Conservation (phyloP, 371 early-diverging fungal species). For the Polyrhizophydium stewartii region DNA sequence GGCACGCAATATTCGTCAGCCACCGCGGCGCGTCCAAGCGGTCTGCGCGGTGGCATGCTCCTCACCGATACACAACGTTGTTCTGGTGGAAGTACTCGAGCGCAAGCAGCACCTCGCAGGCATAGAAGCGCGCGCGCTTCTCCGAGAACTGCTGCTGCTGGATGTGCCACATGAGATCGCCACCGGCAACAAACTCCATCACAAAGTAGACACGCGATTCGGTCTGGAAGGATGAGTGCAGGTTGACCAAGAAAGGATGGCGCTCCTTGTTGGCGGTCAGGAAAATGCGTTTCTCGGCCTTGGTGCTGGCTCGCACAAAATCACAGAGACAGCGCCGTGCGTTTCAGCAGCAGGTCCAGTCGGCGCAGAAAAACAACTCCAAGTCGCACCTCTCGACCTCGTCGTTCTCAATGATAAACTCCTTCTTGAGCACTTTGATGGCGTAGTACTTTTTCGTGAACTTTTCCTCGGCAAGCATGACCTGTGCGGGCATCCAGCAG, state of each 20-base stretch:
- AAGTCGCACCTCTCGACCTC: conserved; percentile 70
- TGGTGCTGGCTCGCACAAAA: too few relatives aligned
- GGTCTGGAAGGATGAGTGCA: conserved; percentile 95
- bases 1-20: background rate
- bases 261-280: conserved; percentile 78
- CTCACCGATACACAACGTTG: conserved; percentile 88
- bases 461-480: conserved; percentile 93
- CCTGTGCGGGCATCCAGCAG: conserved; percentile 34
- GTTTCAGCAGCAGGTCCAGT: too few relatives aligned
- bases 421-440: conserved; percentile 97
- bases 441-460: conserved; percentile 75
- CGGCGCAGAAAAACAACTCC: background rate
- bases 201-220: conserved; percentile 93
- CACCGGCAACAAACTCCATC: conserved; percentile 98
- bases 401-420: conserved; percentile 88
- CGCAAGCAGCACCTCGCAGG: conserved; percentile 93
- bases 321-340: background rate
- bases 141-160: conserved; percentile 83
- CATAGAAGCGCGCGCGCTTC: conserved; percentile 92
- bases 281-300: conserved; percentile 92
- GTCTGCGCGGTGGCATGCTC: background rate
- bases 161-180: conserved; percentile 98
- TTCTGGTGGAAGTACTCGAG: conserved; percentile 94
- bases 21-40: too few relatives aligned
- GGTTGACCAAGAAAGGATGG: conserved; percentile 95